Evolutionary conservation across 2,329 filamentous ascomycete genomes (phyloP).

Genomic region (Verticillium dahliae): DNA sequence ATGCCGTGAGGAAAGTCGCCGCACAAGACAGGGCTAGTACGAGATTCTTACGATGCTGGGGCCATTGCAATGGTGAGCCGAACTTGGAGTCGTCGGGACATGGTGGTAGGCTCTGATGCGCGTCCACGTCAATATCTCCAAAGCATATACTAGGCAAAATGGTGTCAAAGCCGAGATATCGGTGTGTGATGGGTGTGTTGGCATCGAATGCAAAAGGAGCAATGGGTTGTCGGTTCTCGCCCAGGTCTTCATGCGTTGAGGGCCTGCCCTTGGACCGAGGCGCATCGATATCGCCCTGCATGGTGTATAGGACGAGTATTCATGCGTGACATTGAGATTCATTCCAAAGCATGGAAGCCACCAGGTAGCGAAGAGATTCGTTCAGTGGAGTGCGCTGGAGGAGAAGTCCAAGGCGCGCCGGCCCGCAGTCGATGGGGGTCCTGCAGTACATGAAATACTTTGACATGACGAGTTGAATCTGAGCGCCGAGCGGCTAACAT

Average conservation of each 20-base stretch:
- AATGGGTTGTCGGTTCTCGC: neutral
- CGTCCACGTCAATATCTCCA: slow-evolving; percentile 3
- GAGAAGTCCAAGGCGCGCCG: neutral
- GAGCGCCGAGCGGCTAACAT: slow-evolving; percentile 6
- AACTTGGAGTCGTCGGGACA: slow-evolving; percentile 62
- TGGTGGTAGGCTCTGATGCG: slow-evolving; percentile 37
- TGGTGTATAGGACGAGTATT: neutral
- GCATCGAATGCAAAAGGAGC: neutral
- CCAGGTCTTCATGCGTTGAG: neutral
- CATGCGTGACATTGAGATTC: neutral
- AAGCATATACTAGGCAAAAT: slow-evolving; percentile 22
- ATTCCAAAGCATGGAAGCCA: no score
- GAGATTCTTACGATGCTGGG: slow-evolving; percentile 58
- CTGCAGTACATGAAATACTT: neutral
- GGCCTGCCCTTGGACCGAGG: neutral
- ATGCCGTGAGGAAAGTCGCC: slow-evolving; percentile 72
- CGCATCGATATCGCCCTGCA: neutral
- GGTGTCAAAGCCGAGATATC: slow-evolving; percentile 35
- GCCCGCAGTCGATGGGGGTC: neutral
- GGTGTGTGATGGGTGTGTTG: slow-evolving; percentile 23
- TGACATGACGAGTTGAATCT: neutral
- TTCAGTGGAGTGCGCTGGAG: neutral
- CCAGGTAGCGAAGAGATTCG: no score
- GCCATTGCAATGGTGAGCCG: slow-evolving; percentile 68
- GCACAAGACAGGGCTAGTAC: slow-evolving; percentile 69